phyloP scores from a whole-genome alignment of 2,329 filamentous ascomycete genomes.

The Aspergillus costaricaensis region DNA sequence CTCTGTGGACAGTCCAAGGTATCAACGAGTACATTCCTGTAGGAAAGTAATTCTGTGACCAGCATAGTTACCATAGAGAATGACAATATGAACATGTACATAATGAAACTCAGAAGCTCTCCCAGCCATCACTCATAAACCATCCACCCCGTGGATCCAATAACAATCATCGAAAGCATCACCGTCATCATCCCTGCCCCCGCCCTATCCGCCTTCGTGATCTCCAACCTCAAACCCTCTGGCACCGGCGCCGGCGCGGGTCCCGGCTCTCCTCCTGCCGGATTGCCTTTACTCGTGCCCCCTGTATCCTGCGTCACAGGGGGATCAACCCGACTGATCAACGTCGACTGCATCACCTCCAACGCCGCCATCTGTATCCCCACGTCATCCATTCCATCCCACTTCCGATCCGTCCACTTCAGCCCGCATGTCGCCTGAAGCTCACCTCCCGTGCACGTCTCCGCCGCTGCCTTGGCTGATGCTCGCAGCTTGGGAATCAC shows the following conservation, averaged over 20 bases:
- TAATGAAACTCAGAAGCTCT: too few relatives aligned
- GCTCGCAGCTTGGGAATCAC: slow-evolving; percentile 57
- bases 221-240: slow-evolving; percentile 18
- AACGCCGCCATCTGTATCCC: slow-evolving; percentile 45
- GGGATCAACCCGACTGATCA: slow-evolving; percentile 32
- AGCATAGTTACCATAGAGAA: too few relatives aligned
- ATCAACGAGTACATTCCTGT: neutral
- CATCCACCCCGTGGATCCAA: slow-evolving; percentile 42
- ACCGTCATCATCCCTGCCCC: slow-evolving; percentile 48
- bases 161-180: slow-evolving; percentile 36
- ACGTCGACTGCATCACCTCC: slow-evolving; percentile 37
- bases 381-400: slow-evolving; percentile 41
- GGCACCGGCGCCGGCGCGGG: slow-evolving; percentile 15
- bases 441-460: slow-evolving; percentile 54
- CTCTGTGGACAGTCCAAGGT: neutral
- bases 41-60: neutral
- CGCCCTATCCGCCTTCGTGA: slow-evolving; percentile 41
- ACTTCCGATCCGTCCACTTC: slow-evolving; percentile 42
- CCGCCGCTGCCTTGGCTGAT: slow-evolving; percentile 57
- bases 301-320: slow-evolving; percentile 35
- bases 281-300: slow-evolving; percentile 38
- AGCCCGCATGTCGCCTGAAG: slow-evolving; percentile 41
- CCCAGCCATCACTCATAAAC: slow-evolving; percentile 27
- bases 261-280: slow-evolving; percentile 27
- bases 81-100: too few relatives aligned